Evolutionary conservation across 2,329 filamentous ascomycete genomes (phyloP), one percentile per base, ranked within the genome.

Genomic region (Pyricularia sp.): DNA sequence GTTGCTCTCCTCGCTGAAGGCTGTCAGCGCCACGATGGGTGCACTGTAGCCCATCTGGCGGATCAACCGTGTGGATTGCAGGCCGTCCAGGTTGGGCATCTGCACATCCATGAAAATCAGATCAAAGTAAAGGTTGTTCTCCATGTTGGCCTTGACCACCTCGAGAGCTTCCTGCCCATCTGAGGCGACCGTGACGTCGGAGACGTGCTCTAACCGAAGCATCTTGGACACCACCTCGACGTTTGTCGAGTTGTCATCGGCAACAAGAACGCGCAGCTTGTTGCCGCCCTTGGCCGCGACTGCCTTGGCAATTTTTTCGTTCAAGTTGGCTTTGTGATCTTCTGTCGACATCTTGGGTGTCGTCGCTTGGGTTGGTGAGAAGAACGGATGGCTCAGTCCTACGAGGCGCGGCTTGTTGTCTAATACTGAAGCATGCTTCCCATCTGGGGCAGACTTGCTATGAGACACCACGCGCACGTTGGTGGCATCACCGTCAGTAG

Each of bases 61-160:
- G 70, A 97, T 96, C 40, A 96, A 79, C 10, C 88, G 84, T 0
- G 93, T 96, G 61, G 89, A 93, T 73, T 96, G 88, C 28, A 97
- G 78, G 1, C 93, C 93, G 71, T 96, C 92, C 16, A 97, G 82
- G 68, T 94, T 96, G 3, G 93, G 93, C 93, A 97, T 97, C 76
- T 90, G 91, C 8, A 96, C 88, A 71, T 97, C 93, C 93, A 96
- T 97, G 72, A 96, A 94, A 68, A 97, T 93, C 30, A 97, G 81
- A 69, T 96, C 91, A 72, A 93, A 96, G 2, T 83, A 83, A 65
- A 83, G 81, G 64, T 87, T 83, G 31, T 82, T 83, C 62, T 87
- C 85, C 89, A 96, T 94, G 68, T 87, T 89, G 19, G 86, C 86
- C 73, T 91, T 93, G 68, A 96, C 92, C 31, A 89, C 80, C 67